Base-by-base conservation (phyloP, 495 filamentous ascomycete species). In the Penicillium bovifimosum region DNA sequence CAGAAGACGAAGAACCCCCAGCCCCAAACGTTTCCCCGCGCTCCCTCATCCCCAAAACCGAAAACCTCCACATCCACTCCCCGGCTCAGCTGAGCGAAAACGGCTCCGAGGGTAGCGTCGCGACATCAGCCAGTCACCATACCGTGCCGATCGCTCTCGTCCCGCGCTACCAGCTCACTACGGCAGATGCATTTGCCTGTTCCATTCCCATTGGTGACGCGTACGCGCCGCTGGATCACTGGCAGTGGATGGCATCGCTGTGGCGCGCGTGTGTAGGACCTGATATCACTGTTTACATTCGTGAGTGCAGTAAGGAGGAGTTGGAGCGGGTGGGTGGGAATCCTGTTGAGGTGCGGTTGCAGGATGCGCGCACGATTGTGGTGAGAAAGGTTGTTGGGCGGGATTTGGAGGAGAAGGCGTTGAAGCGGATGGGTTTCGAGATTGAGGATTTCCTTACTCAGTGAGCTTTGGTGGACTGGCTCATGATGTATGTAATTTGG, bases 191-290 rank as follows among this genome's bases (percentile, higher is more conserved):
- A 29, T 92, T 86, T 58, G 85, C 91, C 0, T 80, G 76, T 44
- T 71, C 76, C 13, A 81, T 91, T 9, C 86, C 86, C 7, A 87
- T 95, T 42, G 70, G 75, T 9, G 91, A 96, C 57, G 74, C 81
- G 2, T 96, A 95, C 64, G 79, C 80, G 1, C 84, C 88, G 0
- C 74, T 88, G 27, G 90, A 98, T 61, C 93, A 98, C 65, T 98
- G 93, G 93, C 90, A 96, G 69, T 96, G 93, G 93, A 89, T 92
- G 76, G 93, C 92, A 26, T 93, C 88, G 44, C 78, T 96, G 3
- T 98, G 92, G 92, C 85, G 91, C 1, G 87, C 88, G 1, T 87
- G 88, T 46, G 79, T 92, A 0, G 91, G 89, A 0, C 81, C 91
- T 0, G 93, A 98, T 69, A 75, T 96, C 53, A 95, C 90, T 0